phyloP scores from a whole-genome alignment of 345 rosid species.

The Citrus trifoliata region DNA sequence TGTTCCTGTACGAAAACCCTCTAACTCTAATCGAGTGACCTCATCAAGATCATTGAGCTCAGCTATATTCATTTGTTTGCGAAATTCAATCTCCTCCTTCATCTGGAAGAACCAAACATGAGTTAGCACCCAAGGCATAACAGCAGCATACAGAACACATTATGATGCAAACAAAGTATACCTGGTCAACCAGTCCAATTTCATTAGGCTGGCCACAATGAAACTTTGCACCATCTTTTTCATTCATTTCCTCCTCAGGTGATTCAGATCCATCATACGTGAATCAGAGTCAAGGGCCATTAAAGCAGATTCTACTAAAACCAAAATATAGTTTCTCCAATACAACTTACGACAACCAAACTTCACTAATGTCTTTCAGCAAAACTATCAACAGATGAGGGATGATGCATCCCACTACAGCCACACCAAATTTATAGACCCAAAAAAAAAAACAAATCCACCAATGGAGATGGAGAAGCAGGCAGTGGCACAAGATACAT shows the following conservation, averaged over 20 bases:
- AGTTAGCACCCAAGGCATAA: slow-evolving; percentile 13
- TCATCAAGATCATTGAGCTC: slow-evolving; percentile 84
- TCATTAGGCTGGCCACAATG: slow-evolving; percentile 50
- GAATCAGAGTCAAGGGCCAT: slow-evolving; percentile 51
- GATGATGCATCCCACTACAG: background rate
- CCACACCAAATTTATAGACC: background rate
- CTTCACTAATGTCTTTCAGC: too few species aligned
- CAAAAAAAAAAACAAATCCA: background rate
- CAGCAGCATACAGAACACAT: background rate
- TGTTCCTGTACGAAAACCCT: slow-evolving; percentile 81
- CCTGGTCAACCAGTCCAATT: slow-evolving; percentile 72
- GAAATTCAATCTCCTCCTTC: slow-evolving; percentile 71
- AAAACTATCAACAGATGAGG: too few species aligned
- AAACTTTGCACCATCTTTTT: slow-evolving; percentile 33
- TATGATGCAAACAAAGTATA: slow-evolving; percentile 20
- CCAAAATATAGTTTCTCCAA: background rate
- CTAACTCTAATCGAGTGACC: slow-evolving; percentile 69
- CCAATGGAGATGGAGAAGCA: too few species aligned
- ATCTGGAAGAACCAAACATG: slow-evolving; percentile 47
- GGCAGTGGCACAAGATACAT: too few species aligned
- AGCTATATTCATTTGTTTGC: slow-evolving; percentile 70
- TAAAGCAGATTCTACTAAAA: slow-evolving; percentile 9
- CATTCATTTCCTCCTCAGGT: slow-evolving; percentile 48
- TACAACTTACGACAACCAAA: background rate
- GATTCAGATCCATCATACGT: slow-evolving; percentile 64